Conservation (phyloP, 176 grass and related monocot species). For the Hordeum marinum region DNA sequence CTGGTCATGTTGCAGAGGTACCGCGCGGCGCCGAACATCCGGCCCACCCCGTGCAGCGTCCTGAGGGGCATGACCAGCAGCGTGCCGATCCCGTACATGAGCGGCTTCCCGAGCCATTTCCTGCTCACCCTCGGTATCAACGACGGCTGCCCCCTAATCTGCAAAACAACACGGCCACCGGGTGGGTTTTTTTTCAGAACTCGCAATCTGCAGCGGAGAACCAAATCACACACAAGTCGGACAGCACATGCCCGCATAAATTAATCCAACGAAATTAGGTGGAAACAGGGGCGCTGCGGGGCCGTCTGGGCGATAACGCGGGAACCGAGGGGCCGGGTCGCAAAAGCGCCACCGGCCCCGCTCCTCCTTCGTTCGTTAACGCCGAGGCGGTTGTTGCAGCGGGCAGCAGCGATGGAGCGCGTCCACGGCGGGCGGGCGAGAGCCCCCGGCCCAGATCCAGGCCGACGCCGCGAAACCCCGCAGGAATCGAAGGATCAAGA, state of each 20-base stretch:
- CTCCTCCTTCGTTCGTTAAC: not conserved
- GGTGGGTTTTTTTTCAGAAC: not conserved
- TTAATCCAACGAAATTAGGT: not conserved
- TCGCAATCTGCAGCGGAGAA: not conserved
- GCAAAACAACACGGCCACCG: not conserved
- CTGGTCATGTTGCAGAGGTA: constrained; percentile 78
- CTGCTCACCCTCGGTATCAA: constrained; percentile 71
- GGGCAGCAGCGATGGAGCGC: not conserved
- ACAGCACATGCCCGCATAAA: not conserved
- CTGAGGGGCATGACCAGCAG: constrained; percentile 72
- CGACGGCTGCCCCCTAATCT: constrained; percentile 61
- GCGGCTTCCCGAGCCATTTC: constrained; percentile 73
- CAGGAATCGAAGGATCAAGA: not conserved
- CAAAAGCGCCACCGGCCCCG: not conserved
- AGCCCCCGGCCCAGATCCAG: constrained; percentile 14
- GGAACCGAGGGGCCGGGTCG: not conserved
- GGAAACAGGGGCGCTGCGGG: not conserved
- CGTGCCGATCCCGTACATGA: constrained; percentile 69
- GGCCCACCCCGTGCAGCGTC: constrained; percentile 69
- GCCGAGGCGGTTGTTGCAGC: constrained; percentile 9
- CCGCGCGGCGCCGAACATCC: constrained; percentile 54
- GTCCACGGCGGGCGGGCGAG: not conserved
- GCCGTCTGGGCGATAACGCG: not conserved
- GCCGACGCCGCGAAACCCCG: not conserved
- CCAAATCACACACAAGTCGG: not conserved